These are phyloP conservation scores for Syzygium aqueum DNA, from an alignment of 345 rosid genomes.

Conservation along the genomic window DNA sequence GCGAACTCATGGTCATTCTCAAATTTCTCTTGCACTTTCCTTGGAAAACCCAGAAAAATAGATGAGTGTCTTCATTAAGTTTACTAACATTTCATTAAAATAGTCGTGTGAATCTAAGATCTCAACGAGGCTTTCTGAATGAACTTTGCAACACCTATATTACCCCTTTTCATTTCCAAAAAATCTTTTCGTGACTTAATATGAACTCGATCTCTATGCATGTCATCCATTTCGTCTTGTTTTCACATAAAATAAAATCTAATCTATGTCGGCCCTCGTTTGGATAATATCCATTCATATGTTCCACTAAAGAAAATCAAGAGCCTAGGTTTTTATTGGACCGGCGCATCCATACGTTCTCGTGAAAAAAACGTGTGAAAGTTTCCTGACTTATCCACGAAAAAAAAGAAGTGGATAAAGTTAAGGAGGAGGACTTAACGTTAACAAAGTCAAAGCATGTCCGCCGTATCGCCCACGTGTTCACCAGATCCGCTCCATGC, in stretches of 20 bases:
- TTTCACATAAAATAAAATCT: not conserved
- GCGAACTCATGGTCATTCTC: not conserved
- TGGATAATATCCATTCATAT: not conserved
- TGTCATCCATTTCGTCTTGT: not conserved
- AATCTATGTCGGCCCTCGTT: not conserved
- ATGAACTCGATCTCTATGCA: not conserved
- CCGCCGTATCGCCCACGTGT: not conserved
- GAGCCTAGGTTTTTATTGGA: not conserved
- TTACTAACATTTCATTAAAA: not conserved
- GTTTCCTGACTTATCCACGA: not conserved
- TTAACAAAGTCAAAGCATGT: not conserved
- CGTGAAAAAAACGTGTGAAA: not conserved
- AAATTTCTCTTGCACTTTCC: not conserved
- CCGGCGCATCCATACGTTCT: not conserved
- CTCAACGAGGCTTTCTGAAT: not conserved
- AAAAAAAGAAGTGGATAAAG: too few species aligned
- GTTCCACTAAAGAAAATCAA: not conserved
- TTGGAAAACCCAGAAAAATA: not conserved
- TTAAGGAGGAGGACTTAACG: not conserved
- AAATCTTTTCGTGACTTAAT: not conserved
- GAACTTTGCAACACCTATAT: not conserved
- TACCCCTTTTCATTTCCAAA: not conserved
- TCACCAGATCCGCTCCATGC: not conserved
- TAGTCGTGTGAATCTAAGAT: not conserved
- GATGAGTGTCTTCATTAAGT: not conserved